These are phyloP conservation scores for Oehlia diaphana DNA, from an alignment of 192 early-diverging fungal species.

Conservation along the genomic window DNA sequence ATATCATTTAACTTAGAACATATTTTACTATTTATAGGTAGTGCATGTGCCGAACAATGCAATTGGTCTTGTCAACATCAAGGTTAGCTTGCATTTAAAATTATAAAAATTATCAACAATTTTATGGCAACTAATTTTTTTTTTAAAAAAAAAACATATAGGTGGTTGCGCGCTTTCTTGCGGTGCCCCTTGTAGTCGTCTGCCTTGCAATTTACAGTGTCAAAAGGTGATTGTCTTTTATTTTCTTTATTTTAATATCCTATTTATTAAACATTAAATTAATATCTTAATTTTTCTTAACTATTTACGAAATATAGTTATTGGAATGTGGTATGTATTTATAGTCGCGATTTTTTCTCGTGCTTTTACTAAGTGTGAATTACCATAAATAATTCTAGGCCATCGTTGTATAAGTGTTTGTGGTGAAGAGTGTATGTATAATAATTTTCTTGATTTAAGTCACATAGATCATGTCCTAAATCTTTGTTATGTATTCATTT, in stretches of 20 bases:
- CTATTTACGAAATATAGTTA: neutral
- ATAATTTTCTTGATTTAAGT: neutral
- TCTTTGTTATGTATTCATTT: neutral
- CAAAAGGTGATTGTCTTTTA: constrained; percentile 14
- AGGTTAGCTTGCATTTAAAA: constrained; percentile 34
- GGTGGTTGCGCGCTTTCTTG: neutral
- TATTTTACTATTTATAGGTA: neutral
- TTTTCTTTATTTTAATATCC: neutral
- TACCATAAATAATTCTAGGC: constrained; percentile 35
- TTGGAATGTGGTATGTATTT: neutral
- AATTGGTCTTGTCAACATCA: constrained; percentile 53
- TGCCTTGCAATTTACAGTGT: constrained; percentile 60
- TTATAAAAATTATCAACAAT: constrained; percentile 25
- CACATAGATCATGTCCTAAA: neutral
- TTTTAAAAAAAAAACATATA: neutral
- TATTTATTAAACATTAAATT: neutral
- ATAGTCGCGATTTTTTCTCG: neutral
- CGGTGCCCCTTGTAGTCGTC: constrained; percentile 46
- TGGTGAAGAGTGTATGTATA: constrained; percentile 38
- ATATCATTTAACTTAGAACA: neutral
- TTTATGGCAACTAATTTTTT: neutral
- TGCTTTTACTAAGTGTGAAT: neutral
- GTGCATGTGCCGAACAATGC: constrained; percentile 32
- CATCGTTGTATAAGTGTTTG: constrained; percentile 52
- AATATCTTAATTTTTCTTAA: neutral